Conservation (phyloP, 352 stramenopile species). For the Globisporangium lucens region DNA sequence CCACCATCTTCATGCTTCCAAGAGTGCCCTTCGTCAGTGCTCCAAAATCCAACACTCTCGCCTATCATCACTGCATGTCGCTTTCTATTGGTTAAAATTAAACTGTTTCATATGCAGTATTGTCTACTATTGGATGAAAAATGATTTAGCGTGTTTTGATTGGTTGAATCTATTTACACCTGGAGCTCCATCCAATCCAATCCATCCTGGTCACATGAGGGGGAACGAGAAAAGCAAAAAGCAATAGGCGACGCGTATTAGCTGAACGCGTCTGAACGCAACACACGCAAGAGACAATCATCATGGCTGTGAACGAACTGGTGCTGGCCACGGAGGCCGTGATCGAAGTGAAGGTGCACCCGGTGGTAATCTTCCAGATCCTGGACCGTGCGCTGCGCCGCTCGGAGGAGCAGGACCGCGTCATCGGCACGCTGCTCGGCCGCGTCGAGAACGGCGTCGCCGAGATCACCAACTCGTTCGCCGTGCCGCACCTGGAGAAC, state of each 20-base stretch:
- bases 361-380: conserved; percentile 96
- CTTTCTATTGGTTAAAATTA: background rate
- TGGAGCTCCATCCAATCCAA: conserved; percentile 14
- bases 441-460: conserved; percentile 81
- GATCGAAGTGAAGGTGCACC: conserved; percentile 89
- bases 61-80: background rate
- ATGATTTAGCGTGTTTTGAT: background rate
- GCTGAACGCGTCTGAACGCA: background rate
- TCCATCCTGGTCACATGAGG: background rate
- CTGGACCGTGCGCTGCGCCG: conserved; percentile 95
- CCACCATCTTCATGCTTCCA: background rate
- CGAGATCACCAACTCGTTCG: conserved; percentile 96
- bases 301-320: conserved; percentile 40
- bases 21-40: background rate
- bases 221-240: background rate
- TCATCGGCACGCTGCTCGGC: conserved; percentile 97
- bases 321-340: conserved; percentile 81
- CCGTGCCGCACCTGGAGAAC: conserved; percentile 96
- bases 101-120: too few species aligned
- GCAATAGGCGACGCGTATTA: background rate
- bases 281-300: conserved; percentile 7
- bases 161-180: conserved; percentile 1
- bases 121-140: background rate
- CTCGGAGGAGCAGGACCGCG: conserved; percentile 90
- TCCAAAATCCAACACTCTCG: background rate